These are phyloP conservation scores for Casaregolazyma lundiana DNA, from an alignment of 1,139 yeast genomes.

Conservation along the genomic window DNA sequence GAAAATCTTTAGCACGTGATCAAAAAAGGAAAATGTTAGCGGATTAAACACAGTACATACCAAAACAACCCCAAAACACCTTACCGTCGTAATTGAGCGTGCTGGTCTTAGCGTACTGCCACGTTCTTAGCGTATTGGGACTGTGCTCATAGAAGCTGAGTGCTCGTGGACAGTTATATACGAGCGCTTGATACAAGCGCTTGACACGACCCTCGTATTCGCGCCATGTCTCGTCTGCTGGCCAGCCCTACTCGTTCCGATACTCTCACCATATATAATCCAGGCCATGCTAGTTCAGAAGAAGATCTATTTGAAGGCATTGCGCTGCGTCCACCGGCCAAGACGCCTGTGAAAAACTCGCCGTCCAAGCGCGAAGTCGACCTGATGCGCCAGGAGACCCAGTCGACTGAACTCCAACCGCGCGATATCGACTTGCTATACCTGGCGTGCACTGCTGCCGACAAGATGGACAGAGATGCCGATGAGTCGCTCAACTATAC, in stretches of 20 bases:
- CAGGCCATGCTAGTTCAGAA: conserved; percentile 5
- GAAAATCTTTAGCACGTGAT: too few species aligned
- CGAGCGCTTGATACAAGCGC: too few species aligned
- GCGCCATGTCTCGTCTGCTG: too few species aligned
- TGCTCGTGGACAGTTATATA: too few species aligned
- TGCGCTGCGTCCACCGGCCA: background rate
- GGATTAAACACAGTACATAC: too few species aligned
- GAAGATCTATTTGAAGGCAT: background rate
- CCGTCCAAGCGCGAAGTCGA: conserved; percentile 5
- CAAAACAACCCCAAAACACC: too few species aligned
- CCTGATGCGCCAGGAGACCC: background rate
- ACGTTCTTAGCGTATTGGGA: too few species aligned
- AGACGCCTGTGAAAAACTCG: conserved; percentile 5
- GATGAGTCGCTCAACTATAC: conserved; percentile 15
- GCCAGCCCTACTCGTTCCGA: conserved; percentile 1
- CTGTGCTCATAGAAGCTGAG: too few species aligned
- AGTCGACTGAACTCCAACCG: conserved; percentile 1
- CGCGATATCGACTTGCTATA: conserved; percentile 22
- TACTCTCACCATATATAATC: conserved; percentile 9
- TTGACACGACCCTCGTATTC: too few species aligned
- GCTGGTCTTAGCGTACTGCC: too few species aligned
- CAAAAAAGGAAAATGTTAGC: too few species aligned
- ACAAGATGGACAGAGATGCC: conserved; percentile 11
- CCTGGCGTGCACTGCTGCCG: conserved; percentile 24
- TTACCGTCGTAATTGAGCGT: too few species aligned